Evolutionary conservation across 2,329 filamentous ascomycete species (phyloP), one percentile per base, ranked within the genome.

Genomic region (Chaetomium sp.): DNA sequence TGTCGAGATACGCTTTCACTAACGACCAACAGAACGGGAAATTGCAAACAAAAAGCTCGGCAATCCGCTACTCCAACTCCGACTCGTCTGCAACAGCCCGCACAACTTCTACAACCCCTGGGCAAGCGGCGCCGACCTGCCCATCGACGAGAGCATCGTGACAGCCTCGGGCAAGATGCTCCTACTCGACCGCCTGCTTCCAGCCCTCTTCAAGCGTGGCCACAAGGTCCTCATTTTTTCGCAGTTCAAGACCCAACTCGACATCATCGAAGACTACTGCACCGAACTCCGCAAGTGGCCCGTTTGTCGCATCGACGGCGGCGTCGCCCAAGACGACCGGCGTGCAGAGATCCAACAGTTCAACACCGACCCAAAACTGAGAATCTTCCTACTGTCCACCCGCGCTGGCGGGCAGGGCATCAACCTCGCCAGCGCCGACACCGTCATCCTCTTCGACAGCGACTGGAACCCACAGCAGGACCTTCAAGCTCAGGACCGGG

Each of bases 71-170:
- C 92, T 97, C 82, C 95, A 99, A 75, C 86, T 97, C 3, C 90
- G 95, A 0, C 84, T 97, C 0, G 92, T 92, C 12, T 98, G 95
- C 77, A 97, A 99, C 76, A 92, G 88, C 0, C 95, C 95, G 0
- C 93, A 97, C 77, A 96, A 97, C 74, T 98, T 99, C 75, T 98
- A 96, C 78, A 96, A 93, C 74, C 94, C 95, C 0, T 98, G 94
- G 85, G 82, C 85, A 0, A 81, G 81, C 6, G 82, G 85, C 19
- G 81, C 84, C 1, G 83, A 84, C 6, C 75, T 83, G 0, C 80
- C 84, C 0, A 80, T 92, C 0, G 93, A 98, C 72, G 90, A 96
- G 73, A 89, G 85, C 1, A 85, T 99, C 6, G 86, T 99, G 38
- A 94, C 90, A 0, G 87, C 91, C 0, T 97, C 93, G 0, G 95